These are phyloP conservation scores for Paracorniculantispora psalliotae DNA, from an alignment of 2,329 filamentous ascomycete species.

Conservation along the genomic window DNA sequence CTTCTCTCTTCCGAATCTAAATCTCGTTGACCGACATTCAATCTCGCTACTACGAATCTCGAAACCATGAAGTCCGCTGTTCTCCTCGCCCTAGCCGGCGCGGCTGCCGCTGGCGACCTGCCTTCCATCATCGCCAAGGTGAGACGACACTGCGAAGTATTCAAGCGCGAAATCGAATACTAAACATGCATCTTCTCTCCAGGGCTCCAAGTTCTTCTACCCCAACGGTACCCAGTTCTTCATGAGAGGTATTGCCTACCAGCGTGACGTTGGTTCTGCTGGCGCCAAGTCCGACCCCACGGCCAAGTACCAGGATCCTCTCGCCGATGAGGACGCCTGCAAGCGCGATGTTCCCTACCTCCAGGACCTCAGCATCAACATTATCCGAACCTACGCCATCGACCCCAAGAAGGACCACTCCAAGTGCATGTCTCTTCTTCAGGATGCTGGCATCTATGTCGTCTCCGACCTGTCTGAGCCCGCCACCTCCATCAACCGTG, in stretches of 20 bases:
- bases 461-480: constrained; percentile 87
- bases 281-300: constrained; percentile 40
- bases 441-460: constrained; percentile 88
- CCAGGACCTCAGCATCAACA: constrained; percentile 75
- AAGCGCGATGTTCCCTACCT: constrained; percentile 82
- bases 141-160: background rate
- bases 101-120: constrained; percentile 39
- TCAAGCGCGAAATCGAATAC: constrained; percentile 1
- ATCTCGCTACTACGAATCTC: constrained; percentile 10
- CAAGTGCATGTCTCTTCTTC: constrained; percentile 77
- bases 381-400: constrained; percentile 91
- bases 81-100: constrained; percentile 37
- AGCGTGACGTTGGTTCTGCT: constrained; percentile 65
- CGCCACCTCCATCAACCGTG: constrained; percentile 75
- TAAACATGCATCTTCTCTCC: constrained; percentile 16
- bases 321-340: constrained; percentile 67
- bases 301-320: constrained; percentile 69
- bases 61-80: constrained; percentile 15
- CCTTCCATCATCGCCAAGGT: constrained; percentile 68
- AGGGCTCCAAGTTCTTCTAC: constrained; percentile 87
- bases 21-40: background rate
- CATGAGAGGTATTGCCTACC: constrained; percentile 93
- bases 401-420: constrained; percentile 74
- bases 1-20: background rate
- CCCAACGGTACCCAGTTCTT: constrained; percentile 64